These are phyloP conservation scores for Stemphylium vesicarium DNA, from an alignment of 2,329 filamentous ascomycete genomes.

Conservation along the genomic window DNA sequence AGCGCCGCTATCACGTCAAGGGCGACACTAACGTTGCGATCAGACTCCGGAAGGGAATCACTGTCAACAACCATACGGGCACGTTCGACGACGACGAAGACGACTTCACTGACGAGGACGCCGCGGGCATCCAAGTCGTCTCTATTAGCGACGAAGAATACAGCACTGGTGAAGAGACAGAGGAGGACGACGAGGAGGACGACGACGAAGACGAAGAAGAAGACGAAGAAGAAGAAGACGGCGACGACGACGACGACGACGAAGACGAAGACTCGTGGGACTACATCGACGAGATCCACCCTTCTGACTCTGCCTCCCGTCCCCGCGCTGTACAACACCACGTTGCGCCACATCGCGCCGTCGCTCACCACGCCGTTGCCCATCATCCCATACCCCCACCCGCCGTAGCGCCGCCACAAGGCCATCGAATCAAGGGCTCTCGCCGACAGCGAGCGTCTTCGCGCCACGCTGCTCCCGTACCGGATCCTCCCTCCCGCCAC, in stretches of 20 bases:
- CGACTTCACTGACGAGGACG: constrained; percentile 41
- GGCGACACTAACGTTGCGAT: constrained; percentile 49
- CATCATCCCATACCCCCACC: constrained; percentile 37
- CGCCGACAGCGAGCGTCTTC: constrained; percentile 48
- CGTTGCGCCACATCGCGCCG: constrained; percentile 24
- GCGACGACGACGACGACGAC: constrained; percentile 37
- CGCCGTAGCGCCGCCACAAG: constrained; percentile 44
- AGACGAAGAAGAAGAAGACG: constrained; percentile 30
- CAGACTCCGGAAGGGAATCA: constrained; percentile 48
- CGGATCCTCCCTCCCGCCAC: constrained; percentile 42
- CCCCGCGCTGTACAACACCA: constrained; percentile 38
- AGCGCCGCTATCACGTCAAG: constrained; percentile 25
- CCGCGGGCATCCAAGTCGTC: constrained; percentile 41
- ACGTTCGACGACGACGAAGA: constrained; percentile 36
- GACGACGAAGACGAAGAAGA: constrained; percentile 28
- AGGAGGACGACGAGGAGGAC: constrained; percentile 41
- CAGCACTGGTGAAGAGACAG: constrained; percentile 28
- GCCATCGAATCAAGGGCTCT: constrained; percentile 48
- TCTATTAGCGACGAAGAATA: constrained; percentile 43
- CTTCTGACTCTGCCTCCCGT: constrained; percentile 58
- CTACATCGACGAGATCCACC: constrained; percentile 53
- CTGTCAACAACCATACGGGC: constrained; percentile 48
- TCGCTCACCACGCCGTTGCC: constrained; percentile 30
- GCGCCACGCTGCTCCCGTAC: constrained; percentile 40
- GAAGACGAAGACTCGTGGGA: constrained; percentile 39